Conservation (phyloP, 2,329 filamentous ascomycete species). For the Kalaharituber pfeilii region DNA sequence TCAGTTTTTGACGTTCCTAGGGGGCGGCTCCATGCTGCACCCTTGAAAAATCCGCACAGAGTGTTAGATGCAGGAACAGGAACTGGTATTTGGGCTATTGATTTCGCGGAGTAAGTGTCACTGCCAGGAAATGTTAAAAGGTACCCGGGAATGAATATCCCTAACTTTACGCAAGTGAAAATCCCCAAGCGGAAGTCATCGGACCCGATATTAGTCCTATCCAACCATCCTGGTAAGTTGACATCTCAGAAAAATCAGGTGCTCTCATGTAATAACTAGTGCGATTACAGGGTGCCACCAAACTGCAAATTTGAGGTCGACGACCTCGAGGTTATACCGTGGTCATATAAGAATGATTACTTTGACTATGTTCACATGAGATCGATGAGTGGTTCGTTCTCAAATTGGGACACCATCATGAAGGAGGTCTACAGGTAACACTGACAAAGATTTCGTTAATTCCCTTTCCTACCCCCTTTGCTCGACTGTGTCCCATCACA, state of each 20-base stretch:
- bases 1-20: constrained; percentile 33
- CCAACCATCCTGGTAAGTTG: constrained; percentile 27
- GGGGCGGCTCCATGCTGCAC: constrained; percentile 32
- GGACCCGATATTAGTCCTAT: constrained; percentile 29
- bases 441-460: neutral
- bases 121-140: neutral
- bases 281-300: constrained; percentile 38
- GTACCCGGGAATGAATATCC: neutral
- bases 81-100: constrained; percentile 40
- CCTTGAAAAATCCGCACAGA: constrained; percentile 29
- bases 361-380: constrained; percentile 41
- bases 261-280: too few relatives aligned
- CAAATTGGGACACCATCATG: constrained; percentile 36
- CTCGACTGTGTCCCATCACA: neutral
- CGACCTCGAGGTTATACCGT: constrained; percentile 43
- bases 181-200: constrained; percentile 18
- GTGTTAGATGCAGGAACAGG: constrained; percentile 36
- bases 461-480: neutral
- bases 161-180: constrained; percentile 7
- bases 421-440: neutral
- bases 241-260: too few relatives aligned
- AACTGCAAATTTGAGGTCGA: constrained; percentile 47
- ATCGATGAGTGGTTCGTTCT: constrained; percentile 35
- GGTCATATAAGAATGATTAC: constrained; percentile 29
- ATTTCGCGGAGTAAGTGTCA: neutral